phyloP scores from a whole-genome alignment of 495 filamentous ascomycete species.

The Baudoinia panamericana region DNA sequence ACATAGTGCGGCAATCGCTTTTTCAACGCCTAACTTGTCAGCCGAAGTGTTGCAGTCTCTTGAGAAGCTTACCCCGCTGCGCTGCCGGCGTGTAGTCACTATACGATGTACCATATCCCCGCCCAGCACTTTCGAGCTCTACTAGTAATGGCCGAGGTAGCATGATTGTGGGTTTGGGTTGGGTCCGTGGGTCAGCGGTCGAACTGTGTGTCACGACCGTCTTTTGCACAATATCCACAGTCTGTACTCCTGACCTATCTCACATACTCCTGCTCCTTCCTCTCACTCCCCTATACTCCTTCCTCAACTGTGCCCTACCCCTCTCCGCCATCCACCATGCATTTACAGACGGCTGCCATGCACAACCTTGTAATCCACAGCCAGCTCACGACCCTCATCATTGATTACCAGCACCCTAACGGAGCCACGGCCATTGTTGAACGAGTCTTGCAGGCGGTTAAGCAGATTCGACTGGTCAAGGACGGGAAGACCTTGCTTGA shows the following conservation, averaged over 20 bases:
- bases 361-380: slow-evolving; percentile 97
- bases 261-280: neutral
- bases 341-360: slow-evolving; percentile 57
- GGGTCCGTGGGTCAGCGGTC: neutral
- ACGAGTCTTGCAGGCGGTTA: slow-evolving; percentile 67
- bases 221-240: slow-evolving; percentile 8
- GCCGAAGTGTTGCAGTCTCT: too few species aligned
- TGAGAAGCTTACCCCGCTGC: too few species aligned
- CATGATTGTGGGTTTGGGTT: neutral
- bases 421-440: slow-evolving; percentile 81
- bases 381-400: slow-evolving; percentile 86
- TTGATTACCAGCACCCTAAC: slow-evolving; percentile 92
- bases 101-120: too few species aligned
- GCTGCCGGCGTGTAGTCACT: too few species aligned
- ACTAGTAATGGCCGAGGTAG: too few species aligned
- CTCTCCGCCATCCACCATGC: neutral
- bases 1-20: too few species aligned
- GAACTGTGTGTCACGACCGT: neutral
- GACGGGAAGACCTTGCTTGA: slow-evolving; percentile 91
- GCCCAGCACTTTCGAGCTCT: too few species aligned
- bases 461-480: slow-evolving; percentile 85
- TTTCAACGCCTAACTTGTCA: too few species aligned
- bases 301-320: neutral
- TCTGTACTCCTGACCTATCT: slow-evolving; percentile 5
- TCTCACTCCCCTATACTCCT: neutral